Evolutionary conservation across 108 stramenopile genomes (phyloP), one percentile per base, ranked within the genome.

Genomic region (Phaeodactylum tricornutum): DNA sequence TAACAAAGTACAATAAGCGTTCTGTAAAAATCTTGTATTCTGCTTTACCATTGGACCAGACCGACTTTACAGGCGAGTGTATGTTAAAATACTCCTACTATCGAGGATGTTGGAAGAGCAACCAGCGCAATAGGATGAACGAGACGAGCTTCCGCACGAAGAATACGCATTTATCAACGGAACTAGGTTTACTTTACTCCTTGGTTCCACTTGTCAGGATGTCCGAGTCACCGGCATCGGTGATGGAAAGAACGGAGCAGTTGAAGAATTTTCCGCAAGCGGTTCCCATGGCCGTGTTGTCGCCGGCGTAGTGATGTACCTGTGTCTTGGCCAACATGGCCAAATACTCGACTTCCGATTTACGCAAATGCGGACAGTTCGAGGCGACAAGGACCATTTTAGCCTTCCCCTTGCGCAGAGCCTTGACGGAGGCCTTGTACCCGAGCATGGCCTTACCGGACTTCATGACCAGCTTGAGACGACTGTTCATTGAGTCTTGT

Each of bases 401-500:
- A 45, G 95, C 75, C 83, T 92, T 87, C 57, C 78, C 71, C 46
- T 71, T 80, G 46, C 98, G 94, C 24, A 99, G 86, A 20, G 68
- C 36, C 86, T 99, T 99, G 64, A 96, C 28, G 43, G 91, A 81
- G 15, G 74, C 53, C 82, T 96, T 97, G 94, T 96, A 96, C 39
- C 98, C 98, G 35, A 99, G 81, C 34, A 77, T 70, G 33, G 89
- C 92, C 88, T 95, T 96, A 28, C 98, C 98, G 4, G 91, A 93
- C 71, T 96, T 96, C 94, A 99, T 97, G 57, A 97, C 96, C 56
- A 99, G 92, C 91, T 97, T 95, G 39, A 99, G 74, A 33, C 93
- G 84, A 55, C 94, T 81, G 94, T 99, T 99, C 90, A 97, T 95
- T 37, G 81, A 84, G 81, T 99, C 98, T 44, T 75, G 79, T 42